Conservation (phyloP, 768 basidiomycete species). For the Termitomyces eurrhizus region DNA sequence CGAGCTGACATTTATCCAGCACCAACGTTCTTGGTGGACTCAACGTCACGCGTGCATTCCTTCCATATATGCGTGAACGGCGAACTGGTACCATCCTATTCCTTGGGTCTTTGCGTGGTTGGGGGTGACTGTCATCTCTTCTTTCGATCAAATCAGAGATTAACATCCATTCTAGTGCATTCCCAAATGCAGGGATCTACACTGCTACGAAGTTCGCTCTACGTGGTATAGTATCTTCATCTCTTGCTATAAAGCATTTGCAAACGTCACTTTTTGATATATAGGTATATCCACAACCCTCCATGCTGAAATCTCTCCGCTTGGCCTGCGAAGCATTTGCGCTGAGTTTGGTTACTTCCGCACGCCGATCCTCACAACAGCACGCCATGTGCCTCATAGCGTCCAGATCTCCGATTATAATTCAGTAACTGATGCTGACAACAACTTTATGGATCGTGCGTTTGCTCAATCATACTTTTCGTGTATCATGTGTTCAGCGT, state of each 20-base stretch:
- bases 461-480: background rate
- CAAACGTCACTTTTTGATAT: background rate
- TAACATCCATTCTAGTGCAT: background rate
- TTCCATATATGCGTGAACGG: slow-evolving; percentile 43
- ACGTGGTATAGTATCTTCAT: slow-evolving; percentile 18
- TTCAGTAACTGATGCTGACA: slow-evolving; percentile 18
- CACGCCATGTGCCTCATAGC: slow-evolving; percentile 24
- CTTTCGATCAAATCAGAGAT: background rate
- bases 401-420: slow-evolving; percentile 31
- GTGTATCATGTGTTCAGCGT: background rate
- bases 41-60: slow-evolving; percentile 41
- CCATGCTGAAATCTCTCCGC: slow-evolving; percentile 32
- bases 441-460: slow-evolving; percentile 25
- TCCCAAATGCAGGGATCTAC: slow-evolving; percentile 1
- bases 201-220: slow-evolving; percentile 34
- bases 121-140: slow-evolving; percentile 25
- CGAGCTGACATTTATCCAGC: background rate
- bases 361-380: slow-evolving; percentile 27
- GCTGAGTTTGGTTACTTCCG: slow-evolving; percentile 39
- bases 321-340: slow-evolving; percentile 34
- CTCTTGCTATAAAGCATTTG: background rate
- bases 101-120: slow-evolving; percentile 38
- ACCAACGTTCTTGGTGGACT: slow-evolving; percentile 21
- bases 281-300: slow-evolving; percentile 25
- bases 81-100: slow-evolving; percentile 39